These are phyloP conservation scores for Pichia rugopelliculosa DNA, from an alignment of 805 yeast species.

Conservation along the genomic window DNA sequence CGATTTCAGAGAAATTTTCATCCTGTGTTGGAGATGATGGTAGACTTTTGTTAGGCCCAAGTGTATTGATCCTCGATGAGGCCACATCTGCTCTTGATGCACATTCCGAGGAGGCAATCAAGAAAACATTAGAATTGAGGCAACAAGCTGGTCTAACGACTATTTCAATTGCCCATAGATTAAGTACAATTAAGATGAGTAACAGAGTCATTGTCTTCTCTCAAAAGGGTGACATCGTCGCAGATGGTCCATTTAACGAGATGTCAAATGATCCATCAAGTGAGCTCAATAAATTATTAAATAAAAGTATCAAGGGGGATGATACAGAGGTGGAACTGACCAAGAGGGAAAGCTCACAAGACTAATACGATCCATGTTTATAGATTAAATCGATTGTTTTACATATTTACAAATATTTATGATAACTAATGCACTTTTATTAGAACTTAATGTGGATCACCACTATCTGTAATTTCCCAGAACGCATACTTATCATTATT, in stretches of 20 bases:
- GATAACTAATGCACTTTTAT: not conserved
- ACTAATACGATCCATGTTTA: not conserved
- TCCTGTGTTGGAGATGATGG: constrained; percentile 19
- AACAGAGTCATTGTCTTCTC: constrained; percentile 69
- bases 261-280: constrained; percentile 40
- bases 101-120: constrained; percentile 79
- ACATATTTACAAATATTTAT: not conserved
- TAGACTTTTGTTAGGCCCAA: constrained; percentile 43
- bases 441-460: constrained; percentile 20
- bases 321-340: constrained; percentile 20
- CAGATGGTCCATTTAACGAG: constrained; percentile 53
- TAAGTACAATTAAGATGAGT: constrained; percentile 80
- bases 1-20: constrained; percentile 5
- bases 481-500: constrained; percentile 15
- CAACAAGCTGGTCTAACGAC: constrained; percentile 57
- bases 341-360: not conserved
- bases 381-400: not conserved
- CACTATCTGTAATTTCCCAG: constrained; percentile 27
- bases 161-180: constrained; percentile 85
- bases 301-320: constrained; percentile 23
- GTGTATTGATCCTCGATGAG: constrained; percentile 80
- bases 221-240: constrained; percentile 67
- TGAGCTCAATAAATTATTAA: constrained; percentile 37
- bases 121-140: constrained; percentile 56
- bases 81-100: constrained; percentile 93